These are phyloP conservation scores for Antrodiella citrinella DNA, from an alignment of 768 basidiomycete species.

Conservation along the genomic window DNA sequence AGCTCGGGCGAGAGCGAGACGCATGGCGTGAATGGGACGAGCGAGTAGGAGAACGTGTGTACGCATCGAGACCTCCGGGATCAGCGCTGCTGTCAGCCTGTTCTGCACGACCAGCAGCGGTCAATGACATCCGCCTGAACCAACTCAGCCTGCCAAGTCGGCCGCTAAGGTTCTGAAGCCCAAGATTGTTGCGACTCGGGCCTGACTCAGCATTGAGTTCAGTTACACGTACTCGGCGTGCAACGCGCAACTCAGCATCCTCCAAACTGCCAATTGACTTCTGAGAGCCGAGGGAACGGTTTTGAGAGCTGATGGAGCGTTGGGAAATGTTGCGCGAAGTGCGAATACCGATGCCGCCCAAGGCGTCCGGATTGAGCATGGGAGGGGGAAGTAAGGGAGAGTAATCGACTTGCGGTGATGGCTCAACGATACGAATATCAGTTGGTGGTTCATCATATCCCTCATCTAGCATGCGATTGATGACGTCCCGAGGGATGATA, in stretches of 20 bases:
- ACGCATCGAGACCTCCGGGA: conserved; percentile 10
- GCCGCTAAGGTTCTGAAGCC: conserved; percentile 38
- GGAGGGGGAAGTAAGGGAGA: conserved; percentile 33
- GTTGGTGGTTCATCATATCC: conserved; percentile 18
- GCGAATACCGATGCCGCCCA: conserved; percentile 15
- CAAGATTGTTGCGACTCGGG: conserved; percentile 26
- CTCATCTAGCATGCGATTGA: conserved; percentile 28
- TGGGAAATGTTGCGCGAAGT: conserved; percentile 3
- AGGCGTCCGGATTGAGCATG: conserved; percentile 26
- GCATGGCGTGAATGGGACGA: conserved; percentile 15
- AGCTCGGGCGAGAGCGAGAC: conserved; percentile 15
- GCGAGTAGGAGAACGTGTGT: conserved; percentile 21
- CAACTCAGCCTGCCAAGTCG: conserved; percentile 48
- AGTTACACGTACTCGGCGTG: conserved; percentile 34
- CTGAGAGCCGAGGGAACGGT: conserved; percentile 24
- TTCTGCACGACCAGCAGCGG: conserved; percentile 5
- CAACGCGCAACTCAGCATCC: conserved; percentile 43
- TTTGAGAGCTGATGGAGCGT: conserved; percentile 17
- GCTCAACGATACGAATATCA: conserved; percentile 17
- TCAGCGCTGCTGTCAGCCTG: not conserved
- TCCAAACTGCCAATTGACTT: conserved; percentile 16
- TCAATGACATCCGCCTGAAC: conserved; percentile 37
- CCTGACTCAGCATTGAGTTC: conserved; percentile 17
- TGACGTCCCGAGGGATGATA: conserved; percentile 29
- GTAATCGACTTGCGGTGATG: conserved; percentile 15